A percentile compares a stretch with the other conserved stretches of the same genome.
Evolutionary conservation across 805 yeast species (phyloP).

Genomic region (Starmerella kuoi): DNA sequence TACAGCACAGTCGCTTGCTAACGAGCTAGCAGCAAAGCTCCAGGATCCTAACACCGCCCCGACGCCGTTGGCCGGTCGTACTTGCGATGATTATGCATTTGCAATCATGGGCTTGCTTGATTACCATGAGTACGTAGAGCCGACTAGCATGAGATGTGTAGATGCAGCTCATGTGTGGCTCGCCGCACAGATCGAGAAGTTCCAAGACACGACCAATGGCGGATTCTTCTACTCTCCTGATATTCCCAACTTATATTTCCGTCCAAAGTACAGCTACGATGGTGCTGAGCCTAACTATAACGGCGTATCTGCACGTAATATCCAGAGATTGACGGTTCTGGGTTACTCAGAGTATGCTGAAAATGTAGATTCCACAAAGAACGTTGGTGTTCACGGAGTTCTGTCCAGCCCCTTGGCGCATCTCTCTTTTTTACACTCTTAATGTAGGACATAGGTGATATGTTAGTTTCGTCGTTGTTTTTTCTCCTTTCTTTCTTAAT

Average conservation of each 20-base stretch:
- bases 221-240: constrained; percentile 26
- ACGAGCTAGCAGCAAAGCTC: neutral
- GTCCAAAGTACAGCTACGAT: constrained; percentile 31
- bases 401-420: constrained; percentile 7
- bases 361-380: neutral
- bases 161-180: constrained; percentile 28
- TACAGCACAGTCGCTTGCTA: constrained; percentile 2
- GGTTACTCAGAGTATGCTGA: neutral
- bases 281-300: constrained; percentile 31
- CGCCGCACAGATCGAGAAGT: constrained; percentile 25
- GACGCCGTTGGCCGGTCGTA: neutral
- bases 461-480: neutral
- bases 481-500: neutral
- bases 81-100: constrained; percentile 31
- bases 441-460: neutral
- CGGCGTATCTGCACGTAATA: constrained; percentile 28
- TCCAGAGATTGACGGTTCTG: constrained; percentile 22
- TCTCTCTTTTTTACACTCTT: constrained; percentile 1
- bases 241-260: constrained; percentile 24
- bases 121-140: constrained; percentile 25
- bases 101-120: constrained; percentile 29
- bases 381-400: constrained; percentile 1
- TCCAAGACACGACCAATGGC: constrained; percentile 28
- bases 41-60: neutral
- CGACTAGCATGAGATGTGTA: constrained; percentile 23